phyloP scores from a whole-genome alignment of 1,284 basidiomycete genomes.

The Sphagnurus paluster region DNA sequence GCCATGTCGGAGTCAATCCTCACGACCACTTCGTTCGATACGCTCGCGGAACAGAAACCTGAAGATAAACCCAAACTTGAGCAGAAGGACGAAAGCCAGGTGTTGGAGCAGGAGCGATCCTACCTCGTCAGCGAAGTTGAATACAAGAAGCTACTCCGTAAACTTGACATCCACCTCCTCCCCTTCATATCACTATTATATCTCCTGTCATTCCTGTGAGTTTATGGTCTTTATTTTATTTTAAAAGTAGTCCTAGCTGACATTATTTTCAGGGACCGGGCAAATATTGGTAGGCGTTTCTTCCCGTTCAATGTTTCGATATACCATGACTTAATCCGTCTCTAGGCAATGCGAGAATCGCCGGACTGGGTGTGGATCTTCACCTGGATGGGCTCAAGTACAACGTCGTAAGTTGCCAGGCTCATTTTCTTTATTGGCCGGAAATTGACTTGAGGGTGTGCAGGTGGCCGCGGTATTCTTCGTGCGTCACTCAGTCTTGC shows the following conservation, averaged over 20 bases:
- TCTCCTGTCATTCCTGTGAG: slow-evolving; percentile 56
- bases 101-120: neutral
- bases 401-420: slow-evolving; percentile 34
- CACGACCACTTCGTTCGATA: too few relatives aligned
- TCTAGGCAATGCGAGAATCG: slow-evolving; percentile 36
- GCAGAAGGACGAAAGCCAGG: slow-evolving; percentile 9
- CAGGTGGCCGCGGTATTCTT: slow-evolving; percentile 50
- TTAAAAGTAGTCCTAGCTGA: neutral
- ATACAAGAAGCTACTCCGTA: slow-evolving; percentile 40
- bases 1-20: slow-evolving; percentile 6
- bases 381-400: slow-evolving; percentile 41
- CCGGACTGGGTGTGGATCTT: slow-evolving; percentile 41
- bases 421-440: neutral
- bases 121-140: slow-evolving; percentile 27
- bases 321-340: neutral
- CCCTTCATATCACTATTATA: slow-evolving; percentile 59
- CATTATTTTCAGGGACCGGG: slow-evolving; percentile 29
- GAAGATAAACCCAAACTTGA: slow-evolving; percentile 7
- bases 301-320: neutral
- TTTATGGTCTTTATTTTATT: slow-evolving; percentile 6
- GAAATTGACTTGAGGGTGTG: neutral
- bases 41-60: slow-evolving; percentile 1
- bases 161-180: slow-evolving; percentile 49
- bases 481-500: slow-evolving; percentile 29
- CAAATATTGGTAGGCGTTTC: slow-evolving; percentile 31